Conservation (phyloP, 192 early-diverging fungal genomes). For the Backusella tarrabulga region DNA sequence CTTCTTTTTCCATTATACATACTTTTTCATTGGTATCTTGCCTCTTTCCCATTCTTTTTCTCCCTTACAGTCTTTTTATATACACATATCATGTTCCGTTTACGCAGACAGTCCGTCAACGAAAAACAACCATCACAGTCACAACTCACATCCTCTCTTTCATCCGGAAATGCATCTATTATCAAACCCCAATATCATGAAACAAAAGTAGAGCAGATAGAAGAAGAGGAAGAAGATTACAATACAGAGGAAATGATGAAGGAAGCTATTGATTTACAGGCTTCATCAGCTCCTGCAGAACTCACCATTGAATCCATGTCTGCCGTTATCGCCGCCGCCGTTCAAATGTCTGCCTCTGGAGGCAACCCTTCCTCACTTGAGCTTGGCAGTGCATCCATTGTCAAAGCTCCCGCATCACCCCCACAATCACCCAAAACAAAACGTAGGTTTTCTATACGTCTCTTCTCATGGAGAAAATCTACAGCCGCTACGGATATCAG, state of each 20-base stretch:
- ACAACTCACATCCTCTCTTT: slow-evolving; percentile 12
- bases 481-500: neutral
- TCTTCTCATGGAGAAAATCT: slow-evolving; percentile 17
- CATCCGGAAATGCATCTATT: slow-evolving; percentile 13
- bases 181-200: neutral
- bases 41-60: neutral
- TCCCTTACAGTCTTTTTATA: neutral
- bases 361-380: slow-evolving; percentile 28
- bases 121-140: neutral
- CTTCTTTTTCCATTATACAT: neutral
- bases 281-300: neutral
- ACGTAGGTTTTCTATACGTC: slow-evolving; percentile 3
- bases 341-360: slow-evolving; percentile 26
- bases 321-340: slow-evolving; percentile 37
- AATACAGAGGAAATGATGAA: slow-evolving; percentile 2
- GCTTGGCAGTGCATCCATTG: slow-evolving; percentile 34
- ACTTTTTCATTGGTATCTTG: neutral
- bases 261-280: slow-evolving; percentile 5
- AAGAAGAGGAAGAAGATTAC: neutral
- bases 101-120: neutral
- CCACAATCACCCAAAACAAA: neutral
- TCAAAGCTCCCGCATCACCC: neutral
- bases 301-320: slow-evolving; percentile 38
- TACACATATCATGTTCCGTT: neutral
- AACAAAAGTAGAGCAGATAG: neutral